Evolutionary conservation across 2,329 filamentous ascomycete species (phyloP).

Genomic region (Lachnellula subtilissima): DNA sequence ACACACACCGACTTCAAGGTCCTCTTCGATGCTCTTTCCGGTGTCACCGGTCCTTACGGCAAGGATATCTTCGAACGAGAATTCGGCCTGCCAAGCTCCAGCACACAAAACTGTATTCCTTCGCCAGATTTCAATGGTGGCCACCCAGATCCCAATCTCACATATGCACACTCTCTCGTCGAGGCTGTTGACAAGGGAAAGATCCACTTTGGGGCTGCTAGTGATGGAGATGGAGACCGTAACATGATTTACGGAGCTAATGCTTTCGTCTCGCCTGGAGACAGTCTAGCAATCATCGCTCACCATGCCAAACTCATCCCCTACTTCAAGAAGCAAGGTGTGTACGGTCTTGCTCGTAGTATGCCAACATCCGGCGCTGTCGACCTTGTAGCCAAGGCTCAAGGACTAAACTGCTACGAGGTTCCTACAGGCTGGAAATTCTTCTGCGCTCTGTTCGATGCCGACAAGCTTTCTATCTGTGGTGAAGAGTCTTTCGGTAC

Average conservation of each 20-base stretch:
- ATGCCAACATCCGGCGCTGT: slow-evolving; percentile 98
- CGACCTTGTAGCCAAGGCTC: slow-evolving; percentile 91
- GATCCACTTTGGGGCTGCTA: slow-evolving; percentile 94
- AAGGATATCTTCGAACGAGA: slow-evolving; percentile 93
- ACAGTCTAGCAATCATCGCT: slow-evolving; percentile 96
- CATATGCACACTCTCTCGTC: slow-evolving; percentile 92
- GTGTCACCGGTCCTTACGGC: slow-evolving; percentile 93
- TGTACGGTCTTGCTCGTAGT: slow-evolving; percentile 89
- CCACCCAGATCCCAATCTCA: slow-evolving; percentile 96
- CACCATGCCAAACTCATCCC: slow-evolving; percentile 95
- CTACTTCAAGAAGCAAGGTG: slow-evolving; percentile 96
- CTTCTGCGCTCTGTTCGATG: slow-evolving; percentile 94
- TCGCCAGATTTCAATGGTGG: slow-evolving; percentile 94
- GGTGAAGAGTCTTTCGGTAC: slow-evolving; percentile 98
- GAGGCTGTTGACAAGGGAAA: slow-evolving; percentile 86
- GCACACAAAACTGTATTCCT: slow-evolving; percentile 87
- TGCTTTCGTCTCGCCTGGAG: slow-evolving; percentile 92
- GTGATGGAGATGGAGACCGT: slow-evolving; percentile 94
- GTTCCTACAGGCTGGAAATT: slow-evolving; percentile 99
- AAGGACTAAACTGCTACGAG: slow-evolving; percentile 88
- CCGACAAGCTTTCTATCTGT: slow-evolving; percentile 94
- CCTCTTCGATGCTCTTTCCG: slow-evolving; percentile 89
- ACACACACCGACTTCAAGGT: slow-evolving; percentile 90
- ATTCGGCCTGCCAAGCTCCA: slow-evolving; percentile 71
- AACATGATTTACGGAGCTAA: slow-evolving; percentile 99